phyloP scores from a whole-genome alignment of 495 filamentous ascomycete genomes.

The Thozetella sp. region DNA sequence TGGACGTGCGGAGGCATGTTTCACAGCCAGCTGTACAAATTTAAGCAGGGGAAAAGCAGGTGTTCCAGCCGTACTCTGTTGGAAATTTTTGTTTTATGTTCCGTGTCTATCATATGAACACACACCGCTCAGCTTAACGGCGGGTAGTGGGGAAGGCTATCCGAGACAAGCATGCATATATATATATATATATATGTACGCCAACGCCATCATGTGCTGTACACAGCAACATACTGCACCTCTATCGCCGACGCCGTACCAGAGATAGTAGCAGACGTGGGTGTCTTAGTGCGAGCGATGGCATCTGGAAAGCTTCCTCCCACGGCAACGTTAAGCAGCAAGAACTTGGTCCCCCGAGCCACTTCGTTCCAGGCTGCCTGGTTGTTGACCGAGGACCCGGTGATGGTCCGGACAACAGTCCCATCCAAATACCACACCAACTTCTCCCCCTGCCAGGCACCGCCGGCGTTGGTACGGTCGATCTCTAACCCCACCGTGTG shows the following conservation, averaged over 20 bases:
- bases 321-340: slow-evolving; percentile 50
- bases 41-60: too few relatives aligned
- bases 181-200: too few relatives aligned
- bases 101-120: too few relatives aligned
- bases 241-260: slow-evolving; percentile 14
- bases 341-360: slow-evolving; percentile 28
- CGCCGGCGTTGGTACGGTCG: slow-evolving; percentile 26
- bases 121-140: too few relatives aligned
- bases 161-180: too few relatives aligned
- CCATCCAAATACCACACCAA: slow-evolving; percentile 47
- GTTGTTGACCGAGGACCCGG: slow-evolving; percentile 29
- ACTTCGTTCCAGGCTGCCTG: slow-evolving; percentile 36
- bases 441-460: slow-evolving; percentile 36
- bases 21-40: too few relatives aligned
- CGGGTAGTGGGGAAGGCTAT: too few relatives aligned
- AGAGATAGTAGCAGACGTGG: slow-evolving; percentile 8
- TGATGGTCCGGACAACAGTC: slow-evolving; percentile 22
- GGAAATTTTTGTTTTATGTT: too few relatives aligned
- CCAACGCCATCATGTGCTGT: too few relatives aligned
- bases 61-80: too few relatives aligned
- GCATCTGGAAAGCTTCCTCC: slow-evolving; percentile 32
- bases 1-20: too few relatives aligned
- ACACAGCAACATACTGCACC: slow-evolving; percentile 16
- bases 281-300: slow-evolving; percentile 8
- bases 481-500: slow-evolving; percentile 40